Base-by-base conservation (phyloP, 257 asterid genomes). In the Lithospermum erythrorhizon region DNA sequence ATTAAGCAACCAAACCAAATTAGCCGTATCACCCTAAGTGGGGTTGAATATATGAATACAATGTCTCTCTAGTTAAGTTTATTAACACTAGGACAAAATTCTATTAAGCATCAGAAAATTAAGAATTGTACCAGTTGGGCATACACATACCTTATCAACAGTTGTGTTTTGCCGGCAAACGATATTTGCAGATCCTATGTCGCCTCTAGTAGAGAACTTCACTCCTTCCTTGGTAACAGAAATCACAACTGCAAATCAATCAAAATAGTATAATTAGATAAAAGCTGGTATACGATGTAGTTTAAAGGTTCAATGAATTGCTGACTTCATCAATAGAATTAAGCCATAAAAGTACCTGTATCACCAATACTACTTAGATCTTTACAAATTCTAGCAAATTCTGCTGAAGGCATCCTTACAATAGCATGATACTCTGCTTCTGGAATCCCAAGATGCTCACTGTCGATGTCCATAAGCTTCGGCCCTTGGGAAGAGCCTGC, bases 181-280 rank as follows among this genome's bases (percentile, higher is more conserved):
- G 14, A 87, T 52, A 66, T 87, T 85, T 25, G 95, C 94, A 66
- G 95, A 76, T 24, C 97, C 95, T 7, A 87, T 87, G 69, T 87
- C 97, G 55, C 96, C 96, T 63, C 96, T 83, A 4, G 96, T 87
- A 9, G 97, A 90, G 81, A 90, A 90, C 66, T 85, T 90, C 1
- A 90, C 97, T 4, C 97, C 97, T 77, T 90, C 97, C 80, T 90
- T 90, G 0, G 96, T 90, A 30, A 90, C 97, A 57, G 96, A 87
- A 59, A 90, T 90, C 58, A 87, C 94, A 79, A 87, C 97, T 87
- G 70, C 75, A 81, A 37, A 29, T 56, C 17, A 11, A 13, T 4
- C 20, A 56, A 23, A 56, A 53, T 20, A 20, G 15, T 22, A 8
- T 22, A 53, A 9, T 19, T 53, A 15, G 21, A 53, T 11, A 53